Conservation (phyloP, 2,329 filamentous ascomycete genomes). For the Pseudogymnoascus sp. region DNA sequence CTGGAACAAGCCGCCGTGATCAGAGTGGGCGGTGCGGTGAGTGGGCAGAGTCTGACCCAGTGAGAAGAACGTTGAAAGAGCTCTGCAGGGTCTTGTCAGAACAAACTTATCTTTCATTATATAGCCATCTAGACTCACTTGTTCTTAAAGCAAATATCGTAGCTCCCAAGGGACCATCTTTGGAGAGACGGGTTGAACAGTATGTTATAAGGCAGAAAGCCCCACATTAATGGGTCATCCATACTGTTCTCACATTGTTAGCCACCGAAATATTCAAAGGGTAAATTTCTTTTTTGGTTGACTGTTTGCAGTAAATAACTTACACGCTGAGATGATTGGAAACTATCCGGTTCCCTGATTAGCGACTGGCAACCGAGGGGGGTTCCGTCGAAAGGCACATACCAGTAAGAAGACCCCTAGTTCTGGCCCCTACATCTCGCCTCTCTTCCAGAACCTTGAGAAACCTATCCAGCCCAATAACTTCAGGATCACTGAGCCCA, state of each 20-base stretch:
- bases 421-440: conserved; percentile 54
- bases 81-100: conserved; percentile 36
- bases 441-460: conserved; percentile 67
- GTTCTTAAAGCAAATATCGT: conserved; percentile 91
- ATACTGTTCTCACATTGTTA: conserved; percentile 47
- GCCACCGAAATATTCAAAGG: background rate
- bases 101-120: background rate
- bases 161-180: conserved; percentile 83
- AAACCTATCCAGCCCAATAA: conserved; percentile 68
- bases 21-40: conserved; percentile 70
- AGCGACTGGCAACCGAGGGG: conserved; percentile 12
- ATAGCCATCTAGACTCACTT: conserved; percentile 44
- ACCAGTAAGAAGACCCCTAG: conserved; percentile 79
- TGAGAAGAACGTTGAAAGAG: conserved; percentile 71
- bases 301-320: conserved; percentile 35
- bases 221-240: conserved; percentile 94
- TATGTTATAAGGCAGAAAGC: conserved; percentile 69
- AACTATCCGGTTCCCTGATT: conserved; percentile 40
- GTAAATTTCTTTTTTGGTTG: background rate
- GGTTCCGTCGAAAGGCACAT: conserved; percentile 22
- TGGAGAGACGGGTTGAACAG: conserved; percentile 64
- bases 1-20: conserved; percentile 76
- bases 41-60: conserved; percentile 86
- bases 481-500: conserved; percentile 65
- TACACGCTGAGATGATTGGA: conserved; percentile 88